Percentiles rank a stretch among this genome's conserved stretches.
These are phyloP conservation scores for Blepharisma undulans DNA, from an alignment of 169 alveolate species.

Conservation along the genomic window DNA sequence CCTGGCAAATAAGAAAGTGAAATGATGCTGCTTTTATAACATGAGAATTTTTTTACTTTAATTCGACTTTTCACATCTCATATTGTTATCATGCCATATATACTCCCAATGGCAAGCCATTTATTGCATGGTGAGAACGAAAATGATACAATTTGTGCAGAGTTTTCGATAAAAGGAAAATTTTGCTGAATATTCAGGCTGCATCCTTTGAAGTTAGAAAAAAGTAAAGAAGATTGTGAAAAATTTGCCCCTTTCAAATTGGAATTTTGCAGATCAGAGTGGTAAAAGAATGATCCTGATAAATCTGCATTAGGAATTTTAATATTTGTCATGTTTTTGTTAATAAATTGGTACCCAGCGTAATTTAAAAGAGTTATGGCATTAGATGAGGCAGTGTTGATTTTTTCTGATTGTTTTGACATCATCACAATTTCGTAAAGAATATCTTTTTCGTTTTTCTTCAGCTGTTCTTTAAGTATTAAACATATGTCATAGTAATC, in stretches of 20 bases:
- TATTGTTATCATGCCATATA: not conserved
- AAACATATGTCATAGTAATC: not conserved
- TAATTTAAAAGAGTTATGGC: conserved; percentile 7
- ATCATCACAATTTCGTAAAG: not conserved
- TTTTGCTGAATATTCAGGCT: not conserved
- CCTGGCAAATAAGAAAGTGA: not conserved
- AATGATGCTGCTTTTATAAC: too few species aligned
- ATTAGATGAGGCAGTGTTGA: not conserved
- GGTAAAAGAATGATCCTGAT: not conserved
- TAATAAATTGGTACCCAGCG: not conserved
- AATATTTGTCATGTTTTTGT: not conserved
- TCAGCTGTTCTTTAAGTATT: not conserved
- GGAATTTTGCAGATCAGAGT: not conserved
- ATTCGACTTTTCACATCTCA: not conserved
- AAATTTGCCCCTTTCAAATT: not conserved
- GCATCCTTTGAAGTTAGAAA: not conserved
- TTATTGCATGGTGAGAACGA: not conserved
- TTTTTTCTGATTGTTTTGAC: not conserved
- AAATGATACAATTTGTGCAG: not conserved
- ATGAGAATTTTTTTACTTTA: too few species aligned
- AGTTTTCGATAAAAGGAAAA: not conserved
- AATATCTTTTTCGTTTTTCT: not conserved
- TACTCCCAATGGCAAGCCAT: not conserved
- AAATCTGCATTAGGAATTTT: conserved; percentile 25
- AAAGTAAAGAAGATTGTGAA: not conserved